Percentiles rank a stretch among this genome's conserved stretches.
phyloP scores from a whole-genome alignment of 306 rosid genomes.

The Astragalus membranaceus region DNA sequence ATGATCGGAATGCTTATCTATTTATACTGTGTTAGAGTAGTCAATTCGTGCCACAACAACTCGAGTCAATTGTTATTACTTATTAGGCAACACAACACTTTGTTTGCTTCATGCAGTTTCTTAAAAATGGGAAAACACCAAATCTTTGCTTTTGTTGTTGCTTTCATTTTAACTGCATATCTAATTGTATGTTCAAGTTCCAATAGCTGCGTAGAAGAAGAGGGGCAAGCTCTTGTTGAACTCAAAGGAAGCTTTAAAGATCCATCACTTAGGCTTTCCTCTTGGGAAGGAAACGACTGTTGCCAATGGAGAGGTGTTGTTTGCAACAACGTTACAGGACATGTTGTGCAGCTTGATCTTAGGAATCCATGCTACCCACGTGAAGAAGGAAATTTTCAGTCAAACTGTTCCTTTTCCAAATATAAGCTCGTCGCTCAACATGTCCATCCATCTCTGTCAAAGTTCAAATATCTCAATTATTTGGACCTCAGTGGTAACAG shows the following conservation, averaged over 20 bases:
- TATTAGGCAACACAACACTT: too few species aligned
- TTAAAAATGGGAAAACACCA: not conserved
- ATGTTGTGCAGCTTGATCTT: constrained; percentile 3
- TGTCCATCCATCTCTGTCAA: not conserved
- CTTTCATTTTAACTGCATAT: not conserved
- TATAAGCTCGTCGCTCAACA: not conserved
- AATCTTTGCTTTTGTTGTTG: not conserved
- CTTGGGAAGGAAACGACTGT: constrained; percentile 9
- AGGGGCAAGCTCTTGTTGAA: constrained; percentile 2
- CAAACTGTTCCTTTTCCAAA: not conserved
- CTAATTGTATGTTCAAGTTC: not conserved
- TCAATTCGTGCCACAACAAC: too few species aligned
- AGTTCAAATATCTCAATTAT: constrained; percentile 1
- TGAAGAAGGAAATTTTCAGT: not conserved
- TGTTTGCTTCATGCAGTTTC: not conserved
- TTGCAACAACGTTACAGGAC: constrained; percentile 7
- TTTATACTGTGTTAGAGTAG: too few species aligned
- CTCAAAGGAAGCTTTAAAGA: constrained; percentile 5
- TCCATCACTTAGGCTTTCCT: constrained; percentile 1
- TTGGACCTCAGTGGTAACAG: constrained; percentile 24
- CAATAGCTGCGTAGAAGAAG: not conserved
- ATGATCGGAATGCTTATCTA: too few species aligned
- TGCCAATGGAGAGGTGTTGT: constrained; percentile 18
- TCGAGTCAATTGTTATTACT: too few species aligned
- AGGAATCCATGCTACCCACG: not conserved